These are phyloP conservation scores for Arxiozyma bovina DNA, from an alignment of 1,139 yeast genomes.

Conservation along the genomic window DNA sequence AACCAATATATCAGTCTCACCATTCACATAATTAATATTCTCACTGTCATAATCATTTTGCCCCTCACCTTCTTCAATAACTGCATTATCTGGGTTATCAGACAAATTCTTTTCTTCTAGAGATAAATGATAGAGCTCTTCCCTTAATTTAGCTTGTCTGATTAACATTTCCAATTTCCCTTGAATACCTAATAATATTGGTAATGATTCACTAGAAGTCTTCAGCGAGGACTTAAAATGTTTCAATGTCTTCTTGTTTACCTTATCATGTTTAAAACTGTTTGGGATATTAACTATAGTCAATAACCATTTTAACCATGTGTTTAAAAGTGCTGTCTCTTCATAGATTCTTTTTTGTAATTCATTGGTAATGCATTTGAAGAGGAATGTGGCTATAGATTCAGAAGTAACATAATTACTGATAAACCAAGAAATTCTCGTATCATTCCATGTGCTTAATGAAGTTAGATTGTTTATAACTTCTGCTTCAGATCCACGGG, in stretches of 20 bases:
- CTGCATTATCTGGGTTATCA: conserved; percentile 7
- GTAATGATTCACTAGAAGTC: conserved; percentile 35
- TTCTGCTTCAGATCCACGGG: conserved; percentile 7
- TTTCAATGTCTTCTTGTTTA: conserved; percentile 20
- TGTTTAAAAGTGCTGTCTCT: conserved; percentile 10
- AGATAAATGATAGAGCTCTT: conserved; percentile 36
- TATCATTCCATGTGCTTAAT: conserved; percentile 20
- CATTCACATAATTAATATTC: conserved; percentile 39
- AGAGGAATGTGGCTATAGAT: conserved; percentile 11
- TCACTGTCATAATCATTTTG: conserved; percentile 17
- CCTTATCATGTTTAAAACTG: conserved; percentile 13
- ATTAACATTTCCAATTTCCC: conserved; percentile 73
- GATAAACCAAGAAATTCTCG: conserved; percentile 21
- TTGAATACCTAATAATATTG: conserved; percentile 70
- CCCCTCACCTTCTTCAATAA: conserved; percentile 10
- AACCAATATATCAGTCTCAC: conserved; percentile 44
- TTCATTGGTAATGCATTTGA: conserved; percentile 12
- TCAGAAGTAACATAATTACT: conserved; percentile 12
- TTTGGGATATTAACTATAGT: conserved; percentile 15
- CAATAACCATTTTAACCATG: conserved; percentile 28
- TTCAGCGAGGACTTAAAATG: conserved; percentile 23
- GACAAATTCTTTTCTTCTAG: conserved; percentile 9
- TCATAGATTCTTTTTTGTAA: conserved; percentile 21
- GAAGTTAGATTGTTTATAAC: conserved; percentile 13
- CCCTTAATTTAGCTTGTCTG: conserved; percentile 64